Evolutionary conservation across 2,329 filamentous ascomycete species (phyloP).

Genomic region (Canariomyces notabilis): DNA sequence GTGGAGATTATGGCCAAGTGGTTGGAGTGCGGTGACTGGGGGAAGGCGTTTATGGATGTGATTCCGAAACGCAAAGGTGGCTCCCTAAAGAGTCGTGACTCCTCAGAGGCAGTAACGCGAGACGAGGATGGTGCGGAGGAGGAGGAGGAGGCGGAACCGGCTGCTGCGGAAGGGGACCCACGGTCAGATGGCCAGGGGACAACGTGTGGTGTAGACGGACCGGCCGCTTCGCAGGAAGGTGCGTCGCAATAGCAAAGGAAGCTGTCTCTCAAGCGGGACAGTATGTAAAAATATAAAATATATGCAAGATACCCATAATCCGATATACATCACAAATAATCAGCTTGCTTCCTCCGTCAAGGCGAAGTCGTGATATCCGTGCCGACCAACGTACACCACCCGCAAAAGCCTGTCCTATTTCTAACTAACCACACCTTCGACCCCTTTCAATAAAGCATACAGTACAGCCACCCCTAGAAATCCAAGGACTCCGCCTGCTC

Average conservation of each 20-base stretch:
- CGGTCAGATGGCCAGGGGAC: background rate
- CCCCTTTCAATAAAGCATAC: no score
- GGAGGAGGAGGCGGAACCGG: slow-evolving; percentile 23
- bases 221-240: background rate
- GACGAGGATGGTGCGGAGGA: slow-evolving; percentile 29
- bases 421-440: no score
- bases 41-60: slow-evolving; percentile 76
- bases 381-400: no score
- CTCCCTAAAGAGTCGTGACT: slow-evolving; percentile 47
- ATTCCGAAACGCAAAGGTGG: slow-evolving; percentile 90
- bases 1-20: slow-evolving; percentile 94
- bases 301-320: no score
- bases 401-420: no score
- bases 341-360: no score
- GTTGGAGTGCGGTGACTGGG: slow-evolving; percentile 90
- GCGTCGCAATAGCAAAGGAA: no score
- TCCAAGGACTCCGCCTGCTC: slow-evolving; percentile 28
- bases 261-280: no score
- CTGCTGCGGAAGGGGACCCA: background rate
- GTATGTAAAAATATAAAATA: no score
- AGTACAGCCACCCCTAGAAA: slow-evolving; percentile 2
- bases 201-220: background rate
- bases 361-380: no score
- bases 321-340: no score
- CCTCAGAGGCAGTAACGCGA: slow-evolving; percentile 26